Conservation (phyloP, 2,329 filamentous ascomycete species). For the Clarireedia sp. region DNA sequence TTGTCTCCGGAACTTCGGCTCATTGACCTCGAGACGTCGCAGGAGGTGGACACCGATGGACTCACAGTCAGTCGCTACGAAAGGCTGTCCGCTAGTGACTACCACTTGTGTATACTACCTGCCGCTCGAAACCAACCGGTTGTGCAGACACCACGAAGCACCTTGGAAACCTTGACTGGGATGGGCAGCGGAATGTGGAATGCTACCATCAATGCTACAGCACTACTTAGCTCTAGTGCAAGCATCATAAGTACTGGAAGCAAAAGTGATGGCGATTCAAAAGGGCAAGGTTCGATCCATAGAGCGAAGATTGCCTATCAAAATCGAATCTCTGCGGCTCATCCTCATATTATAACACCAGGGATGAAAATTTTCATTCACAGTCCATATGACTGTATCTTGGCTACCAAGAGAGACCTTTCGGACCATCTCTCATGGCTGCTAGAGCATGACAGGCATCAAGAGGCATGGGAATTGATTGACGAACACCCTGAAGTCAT, state of each 20-base stretch:
- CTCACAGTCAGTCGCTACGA: conserved; percentile 82
- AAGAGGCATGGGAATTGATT: conserved; percentile 81
- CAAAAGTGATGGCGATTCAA: conserved; percentile 50
- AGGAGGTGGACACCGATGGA: conserved; percentile 79
- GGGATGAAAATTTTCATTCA: conserved; percentile 86
- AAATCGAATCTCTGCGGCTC: conserved; percentile 32
- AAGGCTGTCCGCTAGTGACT: conserved; percentile 78
- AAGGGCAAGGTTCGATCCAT: conserved; percentile 31
- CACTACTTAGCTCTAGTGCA: conserved; percentile 78
- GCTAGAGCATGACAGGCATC: conserved; percentile 70
- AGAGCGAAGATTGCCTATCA: conserved; percentile 31
- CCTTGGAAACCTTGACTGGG: conserved; percentile 67
- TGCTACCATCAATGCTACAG: conserved; percentile 76
- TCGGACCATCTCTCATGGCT: conserved; percentile 83
- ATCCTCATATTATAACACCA: conserved; percentile 32
- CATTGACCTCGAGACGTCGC: conserved; percentile 76
- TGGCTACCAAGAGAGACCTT: conserved; percentile 80
- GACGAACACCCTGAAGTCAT: conserved; percentile 78
- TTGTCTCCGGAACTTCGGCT: conserved; percentile 82
- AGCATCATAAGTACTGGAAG: conserved; percentile 61
- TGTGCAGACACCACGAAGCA: conserved; percentile 55
- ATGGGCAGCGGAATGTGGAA: conserved; percentile 78
- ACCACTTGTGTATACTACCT: conserved; percentile 79
- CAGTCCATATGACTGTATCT: conserved; percentile 92
- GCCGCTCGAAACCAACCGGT: conserved; percentile 61